A percentile compares a stretch with the other conserved stretches of the same genome.
Conservation (phyloP, 1,284 basidiomycete species). For the Trichosporon coremiiforme region DNA sequence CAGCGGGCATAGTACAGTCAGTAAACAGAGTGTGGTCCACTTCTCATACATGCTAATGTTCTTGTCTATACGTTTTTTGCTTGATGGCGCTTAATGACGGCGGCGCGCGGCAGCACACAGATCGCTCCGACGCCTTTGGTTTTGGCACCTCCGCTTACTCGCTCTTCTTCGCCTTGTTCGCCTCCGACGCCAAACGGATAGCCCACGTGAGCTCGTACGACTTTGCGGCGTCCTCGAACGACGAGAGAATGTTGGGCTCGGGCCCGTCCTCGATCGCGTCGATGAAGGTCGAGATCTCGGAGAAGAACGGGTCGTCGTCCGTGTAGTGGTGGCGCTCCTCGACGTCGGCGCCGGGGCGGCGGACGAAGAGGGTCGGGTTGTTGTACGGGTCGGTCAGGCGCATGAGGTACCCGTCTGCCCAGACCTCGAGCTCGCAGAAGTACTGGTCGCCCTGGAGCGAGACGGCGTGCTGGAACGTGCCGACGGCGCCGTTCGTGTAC, state of each 20-base stretch:
- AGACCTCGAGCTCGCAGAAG: conserved; percentile 88
- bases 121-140: no score
- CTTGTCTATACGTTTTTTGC: not conserved
- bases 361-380: conserved; percentile 75
- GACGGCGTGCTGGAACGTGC: conserved; percentile 82
- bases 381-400: conserved; percentile 81
- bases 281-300: conserved; percentile 80
- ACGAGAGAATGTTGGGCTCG: conserved; percentile 52
- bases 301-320: conserved; percentile 91
- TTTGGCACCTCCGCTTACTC: not conserved
- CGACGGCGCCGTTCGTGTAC: conserved; percentile 88
- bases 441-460: conserved; percentile 88
- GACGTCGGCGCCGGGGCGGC: conserved; percentile 79
- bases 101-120: no score
- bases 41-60: not conserved
- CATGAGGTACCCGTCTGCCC: conserved; percentile 67
- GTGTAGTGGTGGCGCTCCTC: conserved; percentile 72
- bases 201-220: conserved; percentile 69
- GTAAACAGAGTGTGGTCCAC: not conserved
- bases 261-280: conserved; percentile 68
- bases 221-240: conserved; percentile 72
- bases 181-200: conserved; percentile 61
- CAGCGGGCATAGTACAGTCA: no score
- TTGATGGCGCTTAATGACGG: no score
- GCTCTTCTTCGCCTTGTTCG: conserved; percentile 1